Evolutionary conservation across 768 basidiomycete species (phyloP), one percentile per base, ranked within the genome.

Genomic region (Ramaria sp.): DNA sequence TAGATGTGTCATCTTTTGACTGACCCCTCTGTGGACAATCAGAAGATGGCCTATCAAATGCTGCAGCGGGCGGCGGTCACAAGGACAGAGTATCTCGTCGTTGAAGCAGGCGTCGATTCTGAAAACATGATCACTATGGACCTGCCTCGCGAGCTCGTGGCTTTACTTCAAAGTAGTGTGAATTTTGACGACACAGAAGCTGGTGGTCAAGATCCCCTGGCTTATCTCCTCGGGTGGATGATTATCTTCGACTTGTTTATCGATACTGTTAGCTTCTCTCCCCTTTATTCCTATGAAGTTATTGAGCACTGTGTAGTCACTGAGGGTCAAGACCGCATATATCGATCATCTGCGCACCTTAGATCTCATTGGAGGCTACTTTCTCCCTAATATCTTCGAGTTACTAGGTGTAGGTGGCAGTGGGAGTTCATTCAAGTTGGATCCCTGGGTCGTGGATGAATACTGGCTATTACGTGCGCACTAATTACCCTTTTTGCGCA

Each of bases 201-300:
- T 30, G 47, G 51, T 59, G 65, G 61, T 57, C 61, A 68, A 75
- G 74, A 72, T 50, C 65, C 78, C 1, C 82, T 88, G 59, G 82
- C 84, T 3, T 79, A 81, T 60, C 70, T 96, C n/a, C 76, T 96
- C 9, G 80, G 78, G 1, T 96, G 92, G 93, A 88, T 94, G 84
- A 71, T 91, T n/a, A 66, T 84, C 1, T 85, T 96, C 60, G 90
- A 93, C 64, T 73, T 87, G 19, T 96, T 96, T 69, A 72, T 74
- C 24, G 83, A 89, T 67, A 86, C 91, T 9, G 93, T 94, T 67
- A 60, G 89, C 65, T 53, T 5, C 22, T 20, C 13, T 12, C 30
- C 2, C 19, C 31, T 38, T 43, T 43, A 22, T 27, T 11, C 9
- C 38, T 10, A 24, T 17, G n/a, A 43, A 33, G 27, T 10, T 13